Percentiles rank a stretch among this genome's conserved stretches.
phyloP scores from a whole-genome alignment of 208 protist genomes.

The Wallacemonas sp. region DNA sequence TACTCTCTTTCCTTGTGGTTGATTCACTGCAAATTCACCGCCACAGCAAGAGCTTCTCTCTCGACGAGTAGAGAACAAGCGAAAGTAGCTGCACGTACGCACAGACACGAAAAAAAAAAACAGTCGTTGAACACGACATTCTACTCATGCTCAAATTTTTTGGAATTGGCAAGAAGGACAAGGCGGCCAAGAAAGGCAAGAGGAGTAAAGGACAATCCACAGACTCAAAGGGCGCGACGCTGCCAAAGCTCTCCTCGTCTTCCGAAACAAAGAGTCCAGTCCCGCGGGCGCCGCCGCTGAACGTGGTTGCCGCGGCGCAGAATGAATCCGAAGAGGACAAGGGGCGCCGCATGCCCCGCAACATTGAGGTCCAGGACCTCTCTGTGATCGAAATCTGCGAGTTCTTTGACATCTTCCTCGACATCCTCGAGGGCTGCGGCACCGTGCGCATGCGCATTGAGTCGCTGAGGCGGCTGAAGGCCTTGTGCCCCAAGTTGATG shows the following conservation, averaged over 20 bases:
- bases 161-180: conserved; percentile 42
- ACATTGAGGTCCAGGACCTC: conserved; percentile 35
- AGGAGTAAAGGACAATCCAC: conserved; percentile 5
- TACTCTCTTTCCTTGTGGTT: conserved; percentile 10
- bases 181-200: conserved; percentile 32
- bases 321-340: conserved; percentile 1
- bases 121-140: background rate
- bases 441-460: conserved; percentile 24
- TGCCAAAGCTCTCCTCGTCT: background rate
- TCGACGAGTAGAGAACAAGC: background rate
- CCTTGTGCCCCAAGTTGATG: conserved; percentile 33
- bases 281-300: conserved; percentile 11
- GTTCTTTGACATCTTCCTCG: conserved; percentile 41
- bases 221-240: background rate
- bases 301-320: background rate
- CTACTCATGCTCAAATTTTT: conserved; percentile 38
- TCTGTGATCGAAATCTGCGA: conserved; percentile 37
- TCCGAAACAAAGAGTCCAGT: conserved; percentile 7
- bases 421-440: conserved; percentile 33
- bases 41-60: background rate
- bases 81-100: background rate
- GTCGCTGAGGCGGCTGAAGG: conserved; percentile 29
- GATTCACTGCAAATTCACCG: conserved; percentile 4
- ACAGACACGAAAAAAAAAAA: background rate
- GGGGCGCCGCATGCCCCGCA: conserved; percentile 9